These are phyloP conservation scores for Bimuria novae-zelandiae DNA, from an alignment of 2,329 filamentous ascomycete genomes.

Conservation along the genomic window DNA sequence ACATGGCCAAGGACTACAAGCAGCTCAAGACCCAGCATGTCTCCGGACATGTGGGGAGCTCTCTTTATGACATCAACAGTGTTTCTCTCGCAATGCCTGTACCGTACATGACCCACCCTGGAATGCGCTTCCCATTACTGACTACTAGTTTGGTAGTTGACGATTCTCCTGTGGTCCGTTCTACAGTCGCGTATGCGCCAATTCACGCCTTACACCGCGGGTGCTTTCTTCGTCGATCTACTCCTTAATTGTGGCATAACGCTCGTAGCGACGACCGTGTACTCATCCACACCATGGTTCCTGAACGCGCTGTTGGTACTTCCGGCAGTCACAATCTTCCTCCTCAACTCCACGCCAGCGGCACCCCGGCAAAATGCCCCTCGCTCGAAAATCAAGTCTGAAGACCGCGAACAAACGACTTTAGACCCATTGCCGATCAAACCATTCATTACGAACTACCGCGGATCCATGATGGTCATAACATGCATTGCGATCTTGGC, in stretches of 20 bases:
- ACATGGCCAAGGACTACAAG: slow-evolving; percentile 70
- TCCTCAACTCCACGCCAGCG: slow-evolving; percentile 38
- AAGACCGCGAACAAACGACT: slow-evolving; percentile 19
- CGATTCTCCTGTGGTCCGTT: slow-evolving; percentile 84
- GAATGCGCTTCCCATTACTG: slow-evolving; percentile 24
- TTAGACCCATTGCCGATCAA: slow-evolving; percentile 72
- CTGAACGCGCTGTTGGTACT: slow-evolving; percentile 75
- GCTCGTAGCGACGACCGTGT: slow-evolving; percentile 84
- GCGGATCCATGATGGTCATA: slow-evolving; percentile 86
- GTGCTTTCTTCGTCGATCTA: slow-evolving; percentile 78
- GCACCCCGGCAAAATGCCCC: slow-evolving; percentile 19
- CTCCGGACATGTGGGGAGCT: slow-evolving; percentile 83
- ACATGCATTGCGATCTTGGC: slow-evolving; percentile 94
- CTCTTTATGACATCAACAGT: slow-evolving; percentile 81
- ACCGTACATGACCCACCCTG: slow-evolving; percentile 38
- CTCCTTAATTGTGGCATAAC: slow-evolving; percentile 82
- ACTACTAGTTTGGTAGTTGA: slow-evolving; percentile 61
- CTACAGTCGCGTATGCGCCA: slow-evolving; percentile 83
- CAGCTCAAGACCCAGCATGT: slow-evolving; percentile 94
- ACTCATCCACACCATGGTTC: slow-evolving; percentile 73
- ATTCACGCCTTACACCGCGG: slow-evolving; percentile 74
- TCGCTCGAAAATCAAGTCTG: slow-evolving; percentile 28
- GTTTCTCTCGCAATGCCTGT: slow-evolving; percentile 87
- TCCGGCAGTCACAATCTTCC: slow-evolving; percentile 68
- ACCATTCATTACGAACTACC: slow-evolving; percentile 90